These are phyloP conservation scores for Annulohypoxylon maeteangense DNA, from an alignment of 495 filamentous ascomycete genomes.

Conservation along the genomic window DNA sequence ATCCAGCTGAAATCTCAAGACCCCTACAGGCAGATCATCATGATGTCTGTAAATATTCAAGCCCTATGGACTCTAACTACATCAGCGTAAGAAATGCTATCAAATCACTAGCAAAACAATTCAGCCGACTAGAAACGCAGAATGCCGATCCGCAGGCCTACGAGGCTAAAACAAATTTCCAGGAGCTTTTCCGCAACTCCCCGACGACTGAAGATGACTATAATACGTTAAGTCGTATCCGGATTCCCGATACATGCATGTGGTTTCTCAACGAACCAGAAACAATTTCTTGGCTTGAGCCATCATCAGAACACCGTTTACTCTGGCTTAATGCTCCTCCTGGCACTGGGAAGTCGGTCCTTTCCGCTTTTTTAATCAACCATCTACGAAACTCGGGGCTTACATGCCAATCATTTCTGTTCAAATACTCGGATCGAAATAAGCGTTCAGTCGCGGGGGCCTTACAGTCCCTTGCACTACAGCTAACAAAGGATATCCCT, in stretches of 20 bases:
- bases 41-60: slow-evolving; percentile 59
- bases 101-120: slow-evolving; percentile 27
- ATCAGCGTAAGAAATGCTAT: slow-evolving; percentile 52
- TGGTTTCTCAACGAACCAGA: slow-evolving; percentile 48
- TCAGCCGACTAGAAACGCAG: background rate
- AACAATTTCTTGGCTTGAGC: slow-evolving; percentile 42
- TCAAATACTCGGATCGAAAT: slow-evolving; percentile 39
- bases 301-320: slow-evolving; percentile 15
- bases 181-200: slow-evolving; percentile 13
- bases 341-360: slow-evolving; percentile 53
- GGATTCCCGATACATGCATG: slow-evolving; percentile 51
- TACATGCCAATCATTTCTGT: slow-evolving; percentile 50
- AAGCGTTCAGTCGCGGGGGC: slow-evolving; percentile 21
- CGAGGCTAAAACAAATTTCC: background rate
- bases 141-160: background rate
- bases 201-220: slow-evolving; percentile 49
- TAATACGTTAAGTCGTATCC: slow-evolving; percentile 49
- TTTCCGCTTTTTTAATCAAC: slow-evolving; percentile 49
- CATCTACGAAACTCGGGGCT: slow-evolving; percentile 34
- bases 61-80: slow-evolving; percentile 56
- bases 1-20: slow-evolving; percentile 53
- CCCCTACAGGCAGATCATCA: slow-evolving; percentile 61
- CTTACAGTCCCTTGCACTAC: slow-evolving; percentile 48
- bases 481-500: slow-evolving; percentile 42
- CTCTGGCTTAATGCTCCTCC: slow-evolving; percentile 48